These are phyloP conservation scores for Pseudozyma pruni DNA, from an alignment of 1,284 basidiomycete genomes.

Conservation along the genomic window DNA sequence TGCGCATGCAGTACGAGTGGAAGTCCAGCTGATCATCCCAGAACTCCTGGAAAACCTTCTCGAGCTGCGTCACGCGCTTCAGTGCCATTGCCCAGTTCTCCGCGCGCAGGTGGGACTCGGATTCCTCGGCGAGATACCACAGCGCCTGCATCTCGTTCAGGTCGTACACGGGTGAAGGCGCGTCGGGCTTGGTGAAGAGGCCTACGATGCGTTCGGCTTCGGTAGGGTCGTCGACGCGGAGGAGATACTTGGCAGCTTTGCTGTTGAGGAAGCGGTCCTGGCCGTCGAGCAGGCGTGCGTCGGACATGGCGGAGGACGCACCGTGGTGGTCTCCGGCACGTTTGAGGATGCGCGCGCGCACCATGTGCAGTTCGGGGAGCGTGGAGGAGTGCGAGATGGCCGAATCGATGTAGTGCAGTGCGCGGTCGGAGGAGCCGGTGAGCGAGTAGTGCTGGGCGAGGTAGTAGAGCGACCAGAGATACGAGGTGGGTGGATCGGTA, in stretches of 20 bases:
- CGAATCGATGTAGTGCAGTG: slow-evolving; percentile 76
- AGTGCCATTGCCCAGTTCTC: slow-evolving; percentile 83
- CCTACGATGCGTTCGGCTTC: slow-evolving; percentile 66
- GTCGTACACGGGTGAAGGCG: slow-evolving; percentile 79
- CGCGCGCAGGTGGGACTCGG: slow-evolving; percentile 75
- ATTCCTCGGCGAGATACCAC: slow-evolving; percentile 87
- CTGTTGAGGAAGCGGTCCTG: slow-evolving; percentile 97
- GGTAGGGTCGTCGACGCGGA: slow-evolving; percentile 78
- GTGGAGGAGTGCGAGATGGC: slow-evolving; percentile 89
- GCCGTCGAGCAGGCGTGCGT: slow-evolving; percentile 85
- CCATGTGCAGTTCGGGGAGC: slow-evolving; percentile 88
- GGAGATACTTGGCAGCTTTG: slow-evolving; percentile 89
- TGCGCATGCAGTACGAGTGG: slow-evolving; percentile 92
- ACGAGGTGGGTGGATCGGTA: slow-evolving; percentile 79
- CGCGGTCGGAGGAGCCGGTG: slow-evolving; percentile 70
- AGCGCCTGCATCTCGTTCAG: slow-evolving; percentile 96
- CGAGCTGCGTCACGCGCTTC: slow-evolving; percentile 84
- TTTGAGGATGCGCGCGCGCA: slow-evolving; percentile 86
- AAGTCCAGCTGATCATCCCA: slow-evolving; percentile 99
- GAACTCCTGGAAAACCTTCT: slow-evolving; percentile 85
- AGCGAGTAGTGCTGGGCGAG: slow-evolving; percentile 87
- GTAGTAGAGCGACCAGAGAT: slow-evolving; percentile 95
- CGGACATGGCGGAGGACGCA: slow-evolving; percentile 82
- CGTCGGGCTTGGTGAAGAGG: slow-evolving; percentile 68
- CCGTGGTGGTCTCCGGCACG: slow-evolving; percentile 82